Evolutionary conservation across 768 basidiomycete genomes (phyloP), one percentile per base, ranked within the genome.

Genomic region (Exidia glandulosa): DNA sequence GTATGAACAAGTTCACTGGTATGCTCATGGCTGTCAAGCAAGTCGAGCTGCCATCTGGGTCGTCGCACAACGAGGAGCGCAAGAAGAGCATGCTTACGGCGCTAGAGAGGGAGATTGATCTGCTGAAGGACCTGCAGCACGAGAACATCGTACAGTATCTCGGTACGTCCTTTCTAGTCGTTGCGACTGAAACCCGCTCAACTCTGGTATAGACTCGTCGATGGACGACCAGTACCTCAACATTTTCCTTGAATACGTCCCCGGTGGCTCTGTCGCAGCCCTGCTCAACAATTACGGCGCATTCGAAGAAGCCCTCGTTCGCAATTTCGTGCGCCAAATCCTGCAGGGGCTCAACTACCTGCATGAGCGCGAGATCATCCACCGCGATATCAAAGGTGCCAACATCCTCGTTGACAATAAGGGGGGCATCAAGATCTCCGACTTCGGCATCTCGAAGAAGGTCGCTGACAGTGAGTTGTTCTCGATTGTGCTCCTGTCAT

Each of bases 361-460:
- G 12, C 94, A 97, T 65, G 90, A 91, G 65, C 83, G 89, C 13
- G 92, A 90, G 64, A 96, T 97, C 71, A 93, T 97, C 60, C 94
- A 97, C 72, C 88, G 94, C 12, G 96, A 99, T 68, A 99, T 99
- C 77, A 99, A 99, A 69, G 96, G 96, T 25, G 96, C 90, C 36
- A 98, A 99, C 70, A 96, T 99, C 60, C 85, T 99, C 60, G 94
- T 96, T 2, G 94, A 97, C 70, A 97, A 97, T 75, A 95, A 95
- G 71, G 93, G 94, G 19, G 93, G 94, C 10, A 87, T 96, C 75
- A 97, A 97, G 71, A 97, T 97, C 32, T 94, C 93, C 14, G 94
- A 97, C 68, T 94, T 94, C 66, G 94, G 94, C 63, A 94, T 96
- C 66, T 94, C 91, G 10, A 99, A 98, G 77, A 96, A 94, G 73